A percentile compares a stretch with the other conserved stretches of the same genome.
Evolutionary conservation across 2,329 filamentous ascomycete genomes (phyloP).

Genomic region (Pseudodiploospora longispora): DNA sequence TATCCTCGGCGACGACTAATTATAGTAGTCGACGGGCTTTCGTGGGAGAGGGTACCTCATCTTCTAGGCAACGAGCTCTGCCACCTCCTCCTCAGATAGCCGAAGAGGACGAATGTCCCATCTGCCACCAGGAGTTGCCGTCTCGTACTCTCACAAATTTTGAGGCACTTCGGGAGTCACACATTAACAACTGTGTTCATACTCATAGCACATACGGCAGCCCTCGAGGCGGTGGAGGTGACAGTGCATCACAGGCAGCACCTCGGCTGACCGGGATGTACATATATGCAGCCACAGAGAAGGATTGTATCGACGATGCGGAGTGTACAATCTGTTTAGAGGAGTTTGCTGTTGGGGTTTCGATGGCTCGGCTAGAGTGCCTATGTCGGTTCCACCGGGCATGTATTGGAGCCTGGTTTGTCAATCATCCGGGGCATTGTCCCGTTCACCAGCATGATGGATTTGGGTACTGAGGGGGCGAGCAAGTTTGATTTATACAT

Average conservation of each 20-base stretch:
- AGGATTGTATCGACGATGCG: slow-evolving; percentile 59
- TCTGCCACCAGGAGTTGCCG: slow-evolving; percentile 66
- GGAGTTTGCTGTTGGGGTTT: slow-evolving; percentile 53
- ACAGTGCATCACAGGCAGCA: slow-evolving; percentile 18
- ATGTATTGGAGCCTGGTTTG: slow-evolving; percentile 57
- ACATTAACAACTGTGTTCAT: slow-evolving; percentile 51
- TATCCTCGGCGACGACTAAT: slow-evolving; percentile 21
- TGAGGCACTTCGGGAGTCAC: slow-evolving; percentile 46
- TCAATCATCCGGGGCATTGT: slow-evolving; percentile 53
- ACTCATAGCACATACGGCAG: slow-evolving; percentile 43
- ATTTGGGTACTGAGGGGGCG: slow-evolving; percentile 31
- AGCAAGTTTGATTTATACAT: slow-evolving; percentile 2
- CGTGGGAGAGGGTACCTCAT: slow-evolving; percentile 23
- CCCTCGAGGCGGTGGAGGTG: slow-evolving; percentile 19
- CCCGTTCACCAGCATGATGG: slow-evolving; percentile 59
- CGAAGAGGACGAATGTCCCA: slow-evolving; percentile 73
- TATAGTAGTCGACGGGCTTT: slow-evolving; percentile 22
- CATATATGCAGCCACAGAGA: slow-evolving; percentile 56
- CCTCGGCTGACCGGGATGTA: slow-evolving; percentile 52
- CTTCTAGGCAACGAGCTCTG: slow-evolving; percentile 29
- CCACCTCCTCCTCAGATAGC: slow-evolving; percentile 43
- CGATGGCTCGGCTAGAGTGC: slow-evolving; percentile 60
- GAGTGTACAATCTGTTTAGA: slow-evolving; percentile 63
- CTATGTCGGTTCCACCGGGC: slow-evolving; percentile 55
- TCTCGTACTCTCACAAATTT: slow-evolving; percentile 44